A percentile compares a stretch with the other conserved stretches of the same genome.
Conservation (phyloP, 352 stramenopile genomes). For the Peronospora farinosa region DNA sequence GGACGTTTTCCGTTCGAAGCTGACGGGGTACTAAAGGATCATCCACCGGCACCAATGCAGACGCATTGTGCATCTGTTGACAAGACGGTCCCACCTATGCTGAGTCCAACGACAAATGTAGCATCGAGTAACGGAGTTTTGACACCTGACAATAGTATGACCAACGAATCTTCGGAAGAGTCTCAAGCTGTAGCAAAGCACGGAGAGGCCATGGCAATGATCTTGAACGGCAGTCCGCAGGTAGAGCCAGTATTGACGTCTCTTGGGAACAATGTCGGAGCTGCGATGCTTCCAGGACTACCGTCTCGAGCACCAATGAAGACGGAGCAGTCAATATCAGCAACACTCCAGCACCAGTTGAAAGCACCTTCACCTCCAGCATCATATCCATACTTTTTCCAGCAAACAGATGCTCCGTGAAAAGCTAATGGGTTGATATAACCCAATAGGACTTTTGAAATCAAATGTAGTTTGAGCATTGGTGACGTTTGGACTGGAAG, state of each 20-base stretch:
- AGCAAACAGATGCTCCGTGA: slow-evolving; percentile 19
- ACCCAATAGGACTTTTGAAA: too few species aligned
- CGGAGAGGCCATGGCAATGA: slow-evolving; percentile 64
- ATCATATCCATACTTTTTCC: slow-evolving; percentile 22
- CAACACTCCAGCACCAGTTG: slow-evolving; percentile 7
- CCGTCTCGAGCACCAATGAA: slow-evolving; percentile 10
- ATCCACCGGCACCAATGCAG: slow-evolving; percentile 17
- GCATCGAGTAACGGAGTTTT: slow-evolving; percentile 21
- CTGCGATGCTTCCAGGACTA: slow-evolving; percentile 13
- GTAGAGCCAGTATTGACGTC: slow-evolving; percentile 21
- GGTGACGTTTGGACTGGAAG: too few species aligned
- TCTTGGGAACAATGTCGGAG: slow-evolving; percentile 6
- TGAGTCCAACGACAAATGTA: slow-evolving; percentile 29
- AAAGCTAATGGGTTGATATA: too few species aligned
- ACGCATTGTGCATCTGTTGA: slow-evolving; percentile 4
- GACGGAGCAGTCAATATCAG: slow-evolving; percentile 5
- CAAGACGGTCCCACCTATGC: slow-evolving; percentile 12
- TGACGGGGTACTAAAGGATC: slow-evolving; percentile 36
- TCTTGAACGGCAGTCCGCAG: slow-evolving; percentile 60
- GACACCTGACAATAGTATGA: slow-evolving; percentile 31
- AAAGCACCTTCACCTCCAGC: slow-evolving; percentile 10
- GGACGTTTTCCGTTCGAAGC: slow-evolving; percentile 72
- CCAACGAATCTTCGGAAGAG: slow-evolving; percentile 34
- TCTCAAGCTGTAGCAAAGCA: slow-evolving; percentile 19
- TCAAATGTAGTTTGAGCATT: too few species aligned